These are phyloP conservation scores for Beverwykella pulmonaria DNA, from an alignment of 495 filamentous ascomycete species.

Conservation along the genomic window DNA sequence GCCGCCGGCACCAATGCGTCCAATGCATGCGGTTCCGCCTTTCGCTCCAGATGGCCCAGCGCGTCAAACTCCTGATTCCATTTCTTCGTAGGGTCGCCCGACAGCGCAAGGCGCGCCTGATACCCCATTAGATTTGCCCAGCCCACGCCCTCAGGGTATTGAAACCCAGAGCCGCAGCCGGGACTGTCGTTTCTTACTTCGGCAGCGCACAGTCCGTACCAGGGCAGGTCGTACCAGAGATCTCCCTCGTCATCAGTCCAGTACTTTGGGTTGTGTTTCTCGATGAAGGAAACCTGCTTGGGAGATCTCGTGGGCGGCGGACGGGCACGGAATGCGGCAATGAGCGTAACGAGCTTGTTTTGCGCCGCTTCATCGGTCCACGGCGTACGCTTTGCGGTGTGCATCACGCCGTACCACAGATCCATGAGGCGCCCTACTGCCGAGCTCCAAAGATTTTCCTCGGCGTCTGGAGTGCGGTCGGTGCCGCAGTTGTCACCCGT, in stretches of 20 bases:
- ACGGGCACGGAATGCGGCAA: constrained; percentile 1
- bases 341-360: constrained; percentile 2
- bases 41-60: not conserved
- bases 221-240: constrained; percentile 10
- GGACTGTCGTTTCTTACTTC: constrained; percentile 9
- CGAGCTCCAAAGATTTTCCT: not conserved
- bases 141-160: not conserved
- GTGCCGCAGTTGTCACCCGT: not conserved
- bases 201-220: not conserved
- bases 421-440: constrained; percentile 3
- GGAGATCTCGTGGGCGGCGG: not conserved
- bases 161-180: not conserved
- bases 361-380: constrained; percentile 3
- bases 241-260: not conserved
- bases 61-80: not conserved
- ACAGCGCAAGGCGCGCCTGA: not conserved
- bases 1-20: not conserved
- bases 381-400: constrained; percentile 8
- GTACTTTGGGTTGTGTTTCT: not conserved
- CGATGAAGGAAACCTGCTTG: not conserved
- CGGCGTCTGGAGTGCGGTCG: not conserved
- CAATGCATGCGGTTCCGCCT: not conserved
- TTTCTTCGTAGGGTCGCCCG: not conserved
- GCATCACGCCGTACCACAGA: constrained; percentile 13
- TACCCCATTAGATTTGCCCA: not conserved